Evolutionary conservation across 106 monocot genomes (phyloP), one percentile per base, ranked within the genome.

Genomic region (Phalaenopsis equestris): DNA sequence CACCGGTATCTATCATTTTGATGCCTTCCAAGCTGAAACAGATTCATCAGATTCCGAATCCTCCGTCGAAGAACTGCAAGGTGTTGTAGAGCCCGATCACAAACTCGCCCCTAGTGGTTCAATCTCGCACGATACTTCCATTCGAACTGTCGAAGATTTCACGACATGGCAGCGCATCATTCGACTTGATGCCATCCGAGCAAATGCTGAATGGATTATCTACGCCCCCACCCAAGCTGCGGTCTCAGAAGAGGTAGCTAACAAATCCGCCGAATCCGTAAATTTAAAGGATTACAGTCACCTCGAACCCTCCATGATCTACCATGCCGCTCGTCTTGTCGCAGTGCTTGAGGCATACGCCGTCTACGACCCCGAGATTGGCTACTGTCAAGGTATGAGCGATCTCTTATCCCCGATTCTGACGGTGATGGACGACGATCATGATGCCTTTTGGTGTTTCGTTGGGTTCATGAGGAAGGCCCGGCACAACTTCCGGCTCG

Each of bases 361-460:
- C 1, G 30, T 90, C 42, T 91, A 90, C 48, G 96, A 96, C 55
- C 91, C 89, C 23, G 96, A 96, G 78, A 93, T 86, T 12, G 96
- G 96, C 30, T 96, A 96, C 83, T 96, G 96, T 58, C 96, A 96
- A 42, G 96, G 96, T 7, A 96, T 96, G 96, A 96, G 96, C 37
- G 96, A 96, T 75, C 88, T 96, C 39, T 81, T 96, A 23, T 84
- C 90, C 0, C 96, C 93, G 1, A 91, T 96, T 73, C 45, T 93
- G 37, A 86, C 96, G 2, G 89, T 96, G 15, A 83, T 96, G 64
- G 91, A 93, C 64, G 91, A 96, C 1, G 93, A 96, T 67, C 21
- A 84, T 24, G 88, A 86, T 9, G 96, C 96, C 2, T 96, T 96
- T 52, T 96, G 96, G 96, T 96, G 96, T 81, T 96, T 96, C 48